Conservation (phyloP, 441 rosid genomes). For the Adansonia grandidieri region DNA sequence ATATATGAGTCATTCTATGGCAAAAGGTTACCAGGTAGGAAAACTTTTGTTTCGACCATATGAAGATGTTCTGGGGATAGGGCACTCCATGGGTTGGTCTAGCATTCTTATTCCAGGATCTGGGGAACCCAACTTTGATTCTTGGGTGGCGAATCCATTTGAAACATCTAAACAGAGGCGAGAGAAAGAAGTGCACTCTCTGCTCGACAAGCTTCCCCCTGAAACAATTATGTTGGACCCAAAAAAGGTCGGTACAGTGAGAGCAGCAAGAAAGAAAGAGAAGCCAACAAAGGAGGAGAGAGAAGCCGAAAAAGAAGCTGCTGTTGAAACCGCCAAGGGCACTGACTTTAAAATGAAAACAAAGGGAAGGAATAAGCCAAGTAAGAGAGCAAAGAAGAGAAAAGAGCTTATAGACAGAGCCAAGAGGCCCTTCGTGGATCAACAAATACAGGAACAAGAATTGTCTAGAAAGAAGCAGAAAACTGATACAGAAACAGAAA, state of each 20-base stretch:
- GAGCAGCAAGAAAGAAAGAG: slow-evolving; percentile 57
- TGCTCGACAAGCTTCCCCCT: slow-evolving; percentile 91
- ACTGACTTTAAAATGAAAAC: slow-evolving; percentile 65
- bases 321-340: slow-evolving; percentile 61
- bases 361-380: slow-evolving; percentile 81
- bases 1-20: slow-evolving; percentile 82
- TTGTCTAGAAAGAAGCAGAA: slow-evolving; percentile 60
- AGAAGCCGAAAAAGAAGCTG: slow-evolving; percentile 69
- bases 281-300: slow-evolving; percentile 57
- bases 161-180: slow-evolving; percentile 88
- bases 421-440: slow-evolving; percentile 75
- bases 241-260: slow-evolving; percentile 77
- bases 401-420: slow-evolving; percentile 54
- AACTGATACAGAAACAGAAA: slow-evolving; percentile 43
- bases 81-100: slow-evolving; percentile 96
- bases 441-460: slow-evolving; percentile 36
- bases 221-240: slow-evolving; percentile 93
- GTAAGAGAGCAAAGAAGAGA: slow-evolving; percentile 66
- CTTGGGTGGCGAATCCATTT: slow-evolving; percentile 91
- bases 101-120: slow-evolving; percentile 87
- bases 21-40: slow-evolving; percentile 78
- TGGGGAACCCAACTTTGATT: slow-evolving; percentile 93
- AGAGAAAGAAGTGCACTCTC: slow-evolving; percentile 80
- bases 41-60: slow-evolving; percentile 80
- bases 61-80: slow-evolving; percentile 81